Conservation (phyloP, 306 rosid genomes). For the Cucurbita maxima region DNA sequence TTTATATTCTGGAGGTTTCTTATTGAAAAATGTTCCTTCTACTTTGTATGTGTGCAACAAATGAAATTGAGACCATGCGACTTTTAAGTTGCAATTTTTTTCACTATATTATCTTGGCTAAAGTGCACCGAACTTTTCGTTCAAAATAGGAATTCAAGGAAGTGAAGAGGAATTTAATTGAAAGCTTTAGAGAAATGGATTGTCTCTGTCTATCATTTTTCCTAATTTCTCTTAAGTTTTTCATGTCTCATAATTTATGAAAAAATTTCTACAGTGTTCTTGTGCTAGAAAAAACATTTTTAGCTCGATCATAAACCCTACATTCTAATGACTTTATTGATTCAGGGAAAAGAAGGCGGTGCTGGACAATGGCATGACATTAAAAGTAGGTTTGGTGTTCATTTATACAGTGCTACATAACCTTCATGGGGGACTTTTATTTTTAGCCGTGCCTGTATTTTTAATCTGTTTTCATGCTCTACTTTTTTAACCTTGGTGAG, state of each 20-base stretch:
- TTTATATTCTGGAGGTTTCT: no score
- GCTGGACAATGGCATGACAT: conserved; percentile 50
- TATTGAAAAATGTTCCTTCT: not conserved
- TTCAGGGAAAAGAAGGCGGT: conserved; percentile 61
- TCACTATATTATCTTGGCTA: not conserved
- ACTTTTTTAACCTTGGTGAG: not conserved
- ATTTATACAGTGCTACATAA: not conserved
- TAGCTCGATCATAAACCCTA: not conserved
- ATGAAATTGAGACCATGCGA: not conserved
- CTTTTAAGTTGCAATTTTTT: not conserved
- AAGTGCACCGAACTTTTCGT: not conserved
- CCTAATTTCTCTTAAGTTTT: not conserved
- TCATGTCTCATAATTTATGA: not conserved
- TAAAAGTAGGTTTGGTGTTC: conserved; percentile 51
- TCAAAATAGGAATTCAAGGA: not conserved
- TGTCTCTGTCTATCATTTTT: not conserved
- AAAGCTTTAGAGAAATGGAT: not conserved
- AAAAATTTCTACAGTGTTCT: not conserved
- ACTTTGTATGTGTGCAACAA: not conserved
- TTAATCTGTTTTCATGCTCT: not conserved
- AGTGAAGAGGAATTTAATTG: not conserved
- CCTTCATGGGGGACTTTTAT: not conserved
- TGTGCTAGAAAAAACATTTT: not conserved
- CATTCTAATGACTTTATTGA: conserved; percentile 3
- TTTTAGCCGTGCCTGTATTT: not conserved